These are phyloP conservation scores for Podosphaera fusca DNA, from an alignment of 2,329 filamentous ascomycete species.

Conservation along the genomic window DNA sequence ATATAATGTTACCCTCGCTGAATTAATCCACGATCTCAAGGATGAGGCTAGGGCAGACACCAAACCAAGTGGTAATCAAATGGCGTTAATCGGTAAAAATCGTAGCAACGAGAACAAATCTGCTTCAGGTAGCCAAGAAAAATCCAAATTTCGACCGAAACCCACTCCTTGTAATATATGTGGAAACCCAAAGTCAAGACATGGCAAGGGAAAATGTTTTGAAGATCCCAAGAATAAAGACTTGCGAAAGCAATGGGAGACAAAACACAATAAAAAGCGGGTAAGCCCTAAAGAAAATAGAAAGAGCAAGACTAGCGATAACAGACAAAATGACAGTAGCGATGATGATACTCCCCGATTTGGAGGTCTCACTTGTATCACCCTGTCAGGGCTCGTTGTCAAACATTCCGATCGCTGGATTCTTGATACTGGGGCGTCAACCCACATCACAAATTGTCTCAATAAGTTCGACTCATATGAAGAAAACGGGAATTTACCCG, in stretches of 20 bases:
- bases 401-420: neutral
- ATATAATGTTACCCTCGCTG: neutral
- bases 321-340: neutral
- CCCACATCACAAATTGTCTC: neutral
- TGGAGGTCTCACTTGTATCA: neutral
- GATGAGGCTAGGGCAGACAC: neutral
- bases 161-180: neutral
- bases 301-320: neutral
- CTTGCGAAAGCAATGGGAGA: neutral
- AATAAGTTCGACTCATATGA: neutral
- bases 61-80: neutral
- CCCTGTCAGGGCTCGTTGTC: neutral
- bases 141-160: neutral
- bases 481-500: neutral
- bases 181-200: neutral
- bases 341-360: neutral
- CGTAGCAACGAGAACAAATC: neutral
- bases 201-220: neutral
- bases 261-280: neutral
- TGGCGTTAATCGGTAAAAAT: neutral
- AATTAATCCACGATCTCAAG: neutral
- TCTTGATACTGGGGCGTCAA: neutral
- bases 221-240: conserved; percentile 1
- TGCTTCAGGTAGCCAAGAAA: neutral
- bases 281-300: neutral